A percentile compares a stretch with the other conserved stretches of the same genome.
phyloP scores from a whole-genome alignment of 208 protist species.

The Phytomonas serpens region DNA sequence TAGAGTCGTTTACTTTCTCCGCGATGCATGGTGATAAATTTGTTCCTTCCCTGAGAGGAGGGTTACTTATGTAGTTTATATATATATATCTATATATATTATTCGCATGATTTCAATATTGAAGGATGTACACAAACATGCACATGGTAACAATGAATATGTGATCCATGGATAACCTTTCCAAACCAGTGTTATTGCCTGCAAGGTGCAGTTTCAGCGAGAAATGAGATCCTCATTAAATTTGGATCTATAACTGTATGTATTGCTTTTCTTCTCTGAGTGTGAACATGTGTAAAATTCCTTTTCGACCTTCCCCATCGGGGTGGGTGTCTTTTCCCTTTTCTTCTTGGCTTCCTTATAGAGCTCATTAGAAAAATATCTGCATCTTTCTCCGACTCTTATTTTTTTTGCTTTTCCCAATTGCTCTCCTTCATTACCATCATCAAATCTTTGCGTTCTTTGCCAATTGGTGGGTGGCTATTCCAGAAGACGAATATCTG shows the following conservation, averaged over 20 bases:
- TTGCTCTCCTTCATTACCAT: neutral
- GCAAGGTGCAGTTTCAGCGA: neutral
- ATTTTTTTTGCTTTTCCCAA: neutral
- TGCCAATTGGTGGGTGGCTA: neutral
- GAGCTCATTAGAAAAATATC: neutral
- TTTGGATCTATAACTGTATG: neutral
- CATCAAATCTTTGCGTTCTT: neutral
- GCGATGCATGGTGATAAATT: neutral
- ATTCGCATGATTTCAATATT: conserved; percentile 3
- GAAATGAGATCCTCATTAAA: neutral
- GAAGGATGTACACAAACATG: conserved; percentile 2
- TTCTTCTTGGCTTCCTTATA: neutral
- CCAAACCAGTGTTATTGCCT: neutral
- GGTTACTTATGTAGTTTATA: conserved; percentile 7
- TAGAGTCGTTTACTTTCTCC: conserved; percentile 4
- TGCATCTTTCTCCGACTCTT: neutral
- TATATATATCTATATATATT: conserved; percentile 8
- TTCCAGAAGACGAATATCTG: neutral
- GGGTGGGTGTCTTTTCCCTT: neutral
- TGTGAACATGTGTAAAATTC: neutral
- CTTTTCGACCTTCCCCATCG: neutral
- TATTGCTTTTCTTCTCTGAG: neutral
- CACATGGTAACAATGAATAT: neutral
- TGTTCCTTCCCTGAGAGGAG: neutral
- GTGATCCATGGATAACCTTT: neutral